A percentile compares a stretch with the other conserved stretches of the same genome.
phyloP scores from a whole-genome alignment of 495 filamentous ascomycete genomes.

The Xylaria telfairii region DNA sequence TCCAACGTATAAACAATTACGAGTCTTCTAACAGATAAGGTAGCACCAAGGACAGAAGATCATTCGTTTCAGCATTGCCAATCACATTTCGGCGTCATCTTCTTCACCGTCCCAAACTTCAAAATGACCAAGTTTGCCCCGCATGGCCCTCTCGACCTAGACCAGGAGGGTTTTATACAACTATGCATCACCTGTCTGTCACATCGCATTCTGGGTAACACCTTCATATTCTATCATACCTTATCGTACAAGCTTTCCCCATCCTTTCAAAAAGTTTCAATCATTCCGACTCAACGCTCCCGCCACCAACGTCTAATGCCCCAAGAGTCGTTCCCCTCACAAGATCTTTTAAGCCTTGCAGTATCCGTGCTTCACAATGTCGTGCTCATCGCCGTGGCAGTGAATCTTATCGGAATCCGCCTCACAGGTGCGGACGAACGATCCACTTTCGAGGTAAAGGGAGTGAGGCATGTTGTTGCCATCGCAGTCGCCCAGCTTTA shows the following conservation, averaged over 20 bases:
- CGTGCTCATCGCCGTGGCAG: not conserved
- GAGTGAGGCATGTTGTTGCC: slow-evolving; percentile 2
- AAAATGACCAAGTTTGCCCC: too few relatives aligned
- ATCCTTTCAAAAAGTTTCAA: not conserved
- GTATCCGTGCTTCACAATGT: not conserved
- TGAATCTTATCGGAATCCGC: not conserved
- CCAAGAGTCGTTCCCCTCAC: not conserved
- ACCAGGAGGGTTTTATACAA: not conserved
- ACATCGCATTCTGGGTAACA: not conserved
- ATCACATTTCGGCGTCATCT: too few relatives aligned
- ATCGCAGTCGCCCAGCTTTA: not conserved
- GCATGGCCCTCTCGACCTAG: not conserved
- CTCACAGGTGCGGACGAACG: not conserved
- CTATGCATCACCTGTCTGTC: not conserved
- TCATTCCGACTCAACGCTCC: not conserved
- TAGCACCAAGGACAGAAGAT: too few relatives aligned
- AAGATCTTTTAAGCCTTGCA: not conserved
- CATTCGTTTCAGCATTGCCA: too few relatives aligned
- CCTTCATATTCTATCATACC: not conserved
- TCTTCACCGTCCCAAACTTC: too few relatives aligned
- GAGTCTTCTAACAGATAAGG: too few relatives aligned
- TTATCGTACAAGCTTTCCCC: not conserved
- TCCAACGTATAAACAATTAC: too few relatives aligned
- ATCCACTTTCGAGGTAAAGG: not conserved
- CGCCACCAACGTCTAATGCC: not conserved